Base-by-base conservation (phyloP, 2,329 filamentous ascomycete species). In the Fusarium sp. region DNA sequence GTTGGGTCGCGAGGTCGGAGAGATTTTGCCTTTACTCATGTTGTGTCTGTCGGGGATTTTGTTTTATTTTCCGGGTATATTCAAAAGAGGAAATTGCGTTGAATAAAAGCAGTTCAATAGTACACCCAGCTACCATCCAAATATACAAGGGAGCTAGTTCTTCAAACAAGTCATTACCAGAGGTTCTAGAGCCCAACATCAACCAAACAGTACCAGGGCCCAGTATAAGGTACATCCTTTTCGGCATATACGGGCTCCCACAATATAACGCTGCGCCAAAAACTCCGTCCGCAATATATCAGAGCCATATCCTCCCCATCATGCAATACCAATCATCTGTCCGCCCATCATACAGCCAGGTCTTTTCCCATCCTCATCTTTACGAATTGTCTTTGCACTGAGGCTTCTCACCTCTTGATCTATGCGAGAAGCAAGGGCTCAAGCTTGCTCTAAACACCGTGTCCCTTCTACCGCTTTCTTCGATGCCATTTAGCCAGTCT, bases 271-370 rank as follows among this genome's bases (percentile, higher is more conserved):
- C 46, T 57, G 47, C 68, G 60, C 64, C 66, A 18, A 52, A 61
- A 36, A 70, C 53, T 57, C 53, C 53, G 57, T 30, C 63, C 67
- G 50, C n/a, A 67, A 69, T 53, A 46, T 36, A n/a, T 52, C 34
- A 63, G 23, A 61, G 40, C 39, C 52, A 68, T 53, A 60, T 39
- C 64, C 63, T 46, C 51, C 56, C 43, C 30, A 13, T 53, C 47
- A 58, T 71, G 36, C 56, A 68, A 18, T 48, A n/a, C 18, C 60
- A 61, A n/a, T n/a, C n/a, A n/a, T n/a, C n/a, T n/a, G n/a, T n/a
- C n/a, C n/a, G n/a, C 58, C 63, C 60, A 60, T 62, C 63, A 62
- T 71, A 59, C 54, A 58, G 44, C 31, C 37, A 67, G 34, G 48
- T 54, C 15, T 36, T 50, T 53, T 56, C 31, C 63, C n/a, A 31